Evolutionary conservation across 371 early-diverging fungal species (phyloP), one percentile per base, ranked within the genome.

Genomic region (Zopfochytrium polystomum): DNA sequence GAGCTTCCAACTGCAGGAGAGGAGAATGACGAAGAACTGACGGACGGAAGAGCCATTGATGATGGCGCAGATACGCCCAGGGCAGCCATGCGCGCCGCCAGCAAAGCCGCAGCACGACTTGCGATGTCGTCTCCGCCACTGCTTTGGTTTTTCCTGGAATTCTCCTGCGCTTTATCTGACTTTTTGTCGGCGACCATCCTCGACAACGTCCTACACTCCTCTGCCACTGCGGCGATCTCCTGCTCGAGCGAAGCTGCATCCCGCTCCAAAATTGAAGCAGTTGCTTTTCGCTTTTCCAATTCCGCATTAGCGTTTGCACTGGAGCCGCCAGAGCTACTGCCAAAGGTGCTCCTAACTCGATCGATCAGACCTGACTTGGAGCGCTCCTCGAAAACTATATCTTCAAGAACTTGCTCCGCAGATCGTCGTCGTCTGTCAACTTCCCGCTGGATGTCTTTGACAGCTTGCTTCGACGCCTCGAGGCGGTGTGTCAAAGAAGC

Each of bases 71-170:
- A 43, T 18, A 74, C 76, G 0, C 82, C 84, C 27, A 85, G 65
- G 4, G 80, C 81, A 1, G 82, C 81, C 85, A 85, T 85, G 3
- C 86, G 65, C 50, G 79, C 75, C 0, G 85, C 83, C 2, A 77
- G 55, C 45, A 77, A 34, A 3, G 69, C 71, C 15, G 68, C 71
- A 11, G 78, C 71, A 55, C 61, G 70, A 26, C 46, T 58, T 20
- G 70, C 66, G 22, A 62, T 57, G 45, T 43, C 23, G 52, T 22
- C 13, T 35, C 32, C 6, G 29, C 35, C 29, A 54, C 48, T 23
- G 42, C 44, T 18, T 66, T 62, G 3, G 58, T 29, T 34, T 63
- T 67, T 15, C 67, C 59, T 1, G 53, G 25, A 25, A 35, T 63
- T 58, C 3, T 46, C 60, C 35, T 52, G 54, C 31, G 61, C 11